A percentile compares a stretch with the other conserved stretches of the same genome.
phyloP scores from a whole-genome alignment of 2,329 filamentous ascomycete species.

The Neofusicoccum kwambonambiense region DNA sequence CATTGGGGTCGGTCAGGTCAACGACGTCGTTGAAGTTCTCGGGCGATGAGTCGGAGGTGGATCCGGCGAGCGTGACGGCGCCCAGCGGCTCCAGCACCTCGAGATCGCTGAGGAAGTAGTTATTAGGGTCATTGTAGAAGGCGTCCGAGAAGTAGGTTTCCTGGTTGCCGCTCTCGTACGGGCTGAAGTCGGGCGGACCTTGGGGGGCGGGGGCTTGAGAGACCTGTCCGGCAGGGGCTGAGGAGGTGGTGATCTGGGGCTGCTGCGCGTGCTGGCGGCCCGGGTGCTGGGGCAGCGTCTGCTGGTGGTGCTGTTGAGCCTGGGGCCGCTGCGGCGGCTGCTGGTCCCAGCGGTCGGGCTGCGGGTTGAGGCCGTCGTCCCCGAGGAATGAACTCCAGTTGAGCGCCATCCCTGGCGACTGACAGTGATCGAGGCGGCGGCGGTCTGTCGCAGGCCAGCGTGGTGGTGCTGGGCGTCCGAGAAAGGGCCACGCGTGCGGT shows the following conservation, averaged over 20 bases:
- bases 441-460: neutral
- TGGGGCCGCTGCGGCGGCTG: neutral
- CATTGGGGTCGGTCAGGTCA: constrained; percentile 9
- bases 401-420: constrained; percentile 35
- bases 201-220: neutral
- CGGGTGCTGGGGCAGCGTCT: neutral
- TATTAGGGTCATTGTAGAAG: constrained; percentile 34
- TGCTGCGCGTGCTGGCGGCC: neutral
- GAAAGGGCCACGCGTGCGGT: constrained; percentile 15
- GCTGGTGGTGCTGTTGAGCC: neutral
- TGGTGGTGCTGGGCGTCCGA: neutral
- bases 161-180: constrained; percentile 32
- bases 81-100: constrained; percentile 39
- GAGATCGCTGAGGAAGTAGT: constrained; percentile 41
- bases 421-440: neutral
- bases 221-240: constrained; percentile 3
- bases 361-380: constrained; percentile 36
- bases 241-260: neutral
- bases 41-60: constrained; percentile 39
- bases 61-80: constrained; percentile 29
- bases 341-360: constrained; percentile 36
- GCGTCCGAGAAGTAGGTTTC: constrained; percentile 39
- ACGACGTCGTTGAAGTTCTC: constrained; percentile 28
- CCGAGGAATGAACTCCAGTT: constrained; percentile 41
- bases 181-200: constrained; percentile 30